Evolutionary conservation across 1,139 yeast species (phyloP), one percentile per base, ranked within the genome.

Genomic region (Pichia sp.): DNA sequence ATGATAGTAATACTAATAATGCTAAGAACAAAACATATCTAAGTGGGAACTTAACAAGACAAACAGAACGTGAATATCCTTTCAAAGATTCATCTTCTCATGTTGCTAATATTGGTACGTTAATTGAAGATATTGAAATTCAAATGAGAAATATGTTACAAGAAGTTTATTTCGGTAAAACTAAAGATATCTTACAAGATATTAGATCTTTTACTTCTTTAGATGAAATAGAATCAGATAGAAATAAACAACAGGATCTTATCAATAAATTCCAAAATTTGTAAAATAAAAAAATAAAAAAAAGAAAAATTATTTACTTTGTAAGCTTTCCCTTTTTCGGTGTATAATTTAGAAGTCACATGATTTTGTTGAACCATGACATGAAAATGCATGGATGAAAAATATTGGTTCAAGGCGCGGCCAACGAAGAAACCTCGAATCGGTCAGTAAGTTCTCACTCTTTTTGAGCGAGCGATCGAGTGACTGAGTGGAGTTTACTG

Each of bases 151-250:
- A 84, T 55, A 69, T 84, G 64, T 71, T 91, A 48, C 95, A 89
- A 60, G 95, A 86, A 49, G 97, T 91, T 22, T 91, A 91, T 60
- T 91, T 91, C 58, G 97, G 94, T 56, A 91, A 91, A 66, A 84
- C 95, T 28, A 79, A 85, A 57, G 96, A 89, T 58, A 80, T 89
- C 40, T 65, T 85, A 20, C 74, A 77, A 38, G 95, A 84, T 56
- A 68, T 85, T 53, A 71, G 95, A 55, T 71, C 81, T 9, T 58
- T 72, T 28, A 72, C 72, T 9, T 69, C 67, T 36, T 52, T 68
- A 30, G 57, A 62, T 6, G 63, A 59, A 5, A 67, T 67, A 49
- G 64, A 62, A 33, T 63, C 58, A 19, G 77, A 71, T 35, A 64
- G 60, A 44, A 51, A 52, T 39, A 71, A 59, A 53, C 84, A 77